phyloP scores from a whole-genome alignment of 2,329 filamentous ascomycete species.

The Paracamarosporium sp. region DNA sequence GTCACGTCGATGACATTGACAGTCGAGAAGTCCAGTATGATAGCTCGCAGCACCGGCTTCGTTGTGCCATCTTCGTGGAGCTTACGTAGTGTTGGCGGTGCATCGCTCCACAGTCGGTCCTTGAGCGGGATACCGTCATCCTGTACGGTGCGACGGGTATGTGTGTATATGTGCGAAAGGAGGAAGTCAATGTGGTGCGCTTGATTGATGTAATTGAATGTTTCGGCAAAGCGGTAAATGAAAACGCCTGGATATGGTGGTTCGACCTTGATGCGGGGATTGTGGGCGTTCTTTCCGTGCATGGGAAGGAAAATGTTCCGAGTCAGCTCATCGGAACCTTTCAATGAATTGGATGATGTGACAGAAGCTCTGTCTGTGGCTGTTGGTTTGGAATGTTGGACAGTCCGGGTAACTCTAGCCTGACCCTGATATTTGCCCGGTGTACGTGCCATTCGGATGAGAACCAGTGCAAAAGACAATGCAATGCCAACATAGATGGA shows the following conservation, averaged over 20 bases:
- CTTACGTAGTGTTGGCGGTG: constrained; percentile 45
- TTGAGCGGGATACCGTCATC: constrained; percentile 27
- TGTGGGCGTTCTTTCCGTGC: constrained; percentile 64
- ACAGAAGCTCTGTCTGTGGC: neutral
- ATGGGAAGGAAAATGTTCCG: constrained; percentile 34
- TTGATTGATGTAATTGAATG: constrained; percentile 93
- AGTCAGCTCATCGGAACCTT: constrained; percentile 28
- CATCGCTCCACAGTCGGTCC: constrained; percentile 64
- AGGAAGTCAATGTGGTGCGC: constrained; percentile 83
- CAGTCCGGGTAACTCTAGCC: constrained; percentile 23
- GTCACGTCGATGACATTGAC: constrained; percentile 65
- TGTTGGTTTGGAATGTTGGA: constrained; percentile 60
- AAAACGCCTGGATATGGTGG: constrained; percentile 81
- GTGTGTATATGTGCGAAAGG: constrained; percentile 68
- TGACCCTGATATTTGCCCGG: constrained; percentile 31
- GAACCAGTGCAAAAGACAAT: constrained; percentile 75
- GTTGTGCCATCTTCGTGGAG: constrained; percentile 12
- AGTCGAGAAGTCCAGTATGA: constrained; percentile 63
- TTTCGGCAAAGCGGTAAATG: constrained; percentile 91
- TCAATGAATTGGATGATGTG: constrained; percentile 45
- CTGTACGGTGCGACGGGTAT: constrained; percentile 27
- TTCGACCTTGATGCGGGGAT: constrained; percentile 62
- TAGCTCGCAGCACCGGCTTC: constrained; percentile 59
- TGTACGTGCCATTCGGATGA: constrained; percentile 66
- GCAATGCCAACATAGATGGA: constrained; percentile 86